Conservation (phyloP, 2,329 filamentous ascomycete species). For the Ceratocystis colombiana region DNA sequence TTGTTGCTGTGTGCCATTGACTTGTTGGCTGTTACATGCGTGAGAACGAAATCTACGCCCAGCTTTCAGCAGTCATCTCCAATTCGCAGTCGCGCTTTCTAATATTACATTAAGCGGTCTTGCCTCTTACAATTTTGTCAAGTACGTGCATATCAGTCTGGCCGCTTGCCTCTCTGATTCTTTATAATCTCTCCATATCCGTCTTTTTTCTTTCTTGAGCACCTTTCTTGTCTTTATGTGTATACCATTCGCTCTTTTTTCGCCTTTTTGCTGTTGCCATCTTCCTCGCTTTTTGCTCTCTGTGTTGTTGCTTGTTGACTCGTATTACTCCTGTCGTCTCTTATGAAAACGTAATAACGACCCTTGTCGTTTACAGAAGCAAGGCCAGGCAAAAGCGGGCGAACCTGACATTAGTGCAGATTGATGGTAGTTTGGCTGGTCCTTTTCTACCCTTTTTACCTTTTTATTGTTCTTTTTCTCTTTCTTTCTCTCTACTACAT, state of each 20-base stretch:
- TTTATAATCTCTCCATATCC: background rate
- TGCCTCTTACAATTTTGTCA: background rate
- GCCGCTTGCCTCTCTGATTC: background rate
- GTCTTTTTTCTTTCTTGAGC: background rate
- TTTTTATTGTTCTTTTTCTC: background rate
- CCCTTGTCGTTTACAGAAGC: too few relatives aligned
- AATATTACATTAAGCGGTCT: background rate
- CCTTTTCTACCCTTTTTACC: background rate
- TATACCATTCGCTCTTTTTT: background rate
- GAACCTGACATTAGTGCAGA: too few relatives aligned
- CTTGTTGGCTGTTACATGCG: background rate
- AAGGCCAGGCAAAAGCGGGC: too few relatives aligned
- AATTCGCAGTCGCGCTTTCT: background rate
- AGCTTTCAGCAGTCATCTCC: background rate
- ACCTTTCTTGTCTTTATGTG: background rate
- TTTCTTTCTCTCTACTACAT: background rate
- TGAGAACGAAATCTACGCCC: background rate
- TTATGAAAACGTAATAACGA: too few relatives aligned
- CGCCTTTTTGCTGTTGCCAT: background rate
- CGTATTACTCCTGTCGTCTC: too few relatives aligned
- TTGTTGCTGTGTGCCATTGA: background rate
- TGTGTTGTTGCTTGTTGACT: background rate
- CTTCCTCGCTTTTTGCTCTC: background rate
- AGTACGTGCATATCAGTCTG: conserved; percentile 1
- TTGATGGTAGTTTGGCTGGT: too few relatives aligned